Conservation (phyloP, 2,329 filamentous ascomycete species). For the Pestalotiopsis sp. region DNA sequence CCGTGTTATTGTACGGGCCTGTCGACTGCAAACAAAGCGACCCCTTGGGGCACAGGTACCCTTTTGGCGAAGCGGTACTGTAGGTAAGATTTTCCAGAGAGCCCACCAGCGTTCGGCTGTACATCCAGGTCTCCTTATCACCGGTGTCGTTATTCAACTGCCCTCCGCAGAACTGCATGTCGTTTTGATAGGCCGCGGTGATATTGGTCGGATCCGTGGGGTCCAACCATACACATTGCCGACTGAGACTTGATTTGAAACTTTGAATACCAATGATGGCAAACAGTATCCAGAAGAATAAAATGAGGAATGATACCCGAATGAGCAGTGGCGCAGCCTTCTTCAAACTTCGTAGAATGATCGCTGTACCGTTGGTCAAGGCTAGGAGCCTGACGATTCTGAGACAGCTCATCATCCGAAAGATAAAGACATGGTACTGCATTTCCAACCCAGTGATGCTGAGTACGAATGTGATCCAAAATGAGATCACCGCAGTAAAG, state of each 20-base stretch:
- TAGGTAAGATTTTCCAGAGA: conserved; percentile 47
- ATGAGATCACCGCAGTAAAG: conserved; percentile 91
- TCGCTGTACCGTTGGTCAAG: conserved; percentile 89
- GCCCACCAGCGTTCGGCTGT: conserved; percentile 29
- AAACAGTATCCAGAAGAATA: conserved; percentile 97
- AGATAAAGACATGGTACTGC: conserved; percentile 76
- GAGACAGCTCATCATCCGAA: conserved; percentile 94
- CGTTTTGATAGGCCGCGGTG: conserved; percentile 59
- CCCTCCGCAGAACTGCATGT: conserved; percentile 82
- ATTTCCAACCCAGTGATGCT: conserved; percentile 69
- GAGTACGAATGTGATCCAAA: conserved; percentile 86
- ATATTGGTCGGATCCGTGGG: conserved; percentile 57
- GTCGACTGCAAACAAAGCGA: conserved; percentile 79
- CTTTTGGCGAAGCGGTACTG: conserved; percentile 65
- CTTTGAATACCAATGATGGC: conserved; percentile 96
- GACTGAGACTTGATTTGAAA: conserved; percentile 81
- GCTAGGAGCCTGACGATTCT: conserved; percentile 89
- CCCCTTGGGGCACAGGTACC: conserved; percentile 81
- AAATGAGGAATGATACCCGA: conserved; percentile 89
- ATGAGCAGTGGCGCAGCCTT: conserved; percentile 90
- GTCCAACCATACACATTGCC: conserved; percentile 78
- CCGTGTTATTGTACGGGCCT: conserved; percentile 81
- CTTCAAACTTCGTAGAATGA: conserved; percentile 92
- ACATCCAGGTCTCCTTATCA: conserved; percentile 66
- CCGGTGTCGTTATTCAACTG: conserved; percentile 65